Evolutionary conservation across 805 yeast species (phyloP).

Genomic region (Ogataea methanolica): DNA sequence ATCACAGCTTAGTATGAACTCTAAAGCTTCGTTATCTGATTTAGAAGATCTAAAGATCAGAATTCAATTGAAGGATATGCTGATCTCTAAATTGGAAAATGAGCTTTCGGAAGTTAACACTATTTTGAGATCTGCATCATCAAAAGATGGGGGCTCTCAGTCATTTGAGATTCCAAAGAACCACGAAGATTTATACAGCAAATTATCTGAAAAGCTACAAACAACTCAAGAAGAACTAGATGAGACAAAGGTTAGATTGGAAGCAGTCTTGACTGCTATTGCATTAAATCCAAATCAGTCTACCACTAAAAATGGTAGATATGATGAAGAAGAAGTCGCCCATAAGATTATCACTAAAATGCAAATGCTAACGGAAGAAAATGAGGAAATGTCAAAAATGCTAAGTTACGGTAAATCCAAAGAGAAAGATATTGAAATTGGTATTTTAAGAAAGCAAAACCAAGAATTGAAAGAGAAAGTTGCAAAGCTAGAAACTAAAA

Average conservation of each 20-base stretch:
- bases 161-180: conserved; percentile 30
- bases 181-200: conserved; percentile 29
- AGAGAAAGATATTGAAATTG: conserved; percentile 64
- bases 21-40: conserved; percentile 9
- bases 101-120: conserved; percentile 38
- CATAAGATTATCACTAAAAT: conserved; percentile 66
- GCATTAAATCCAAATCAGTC: conserved; percentile 45
- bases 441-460: conserved; percentile 50
- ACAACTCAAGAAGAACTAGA: conserved; percentile 42
- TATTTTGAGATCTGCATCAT: conserved; percentile 40
- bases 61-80: conserved; percentile 50
- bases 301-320: conserved; percentile 51
- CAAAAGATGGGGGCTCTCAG: conserved; percentile 8
- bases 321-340: conserved; percentile 70
- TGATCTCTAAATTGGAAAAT: conserved; percentile 40
- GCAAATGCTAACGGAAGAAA: conserved; percentile 59
- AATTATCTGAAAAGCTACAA: conserved; percentile 25
- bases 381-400: conserved; percentile 64
- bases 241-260: conserved; percentile 60
- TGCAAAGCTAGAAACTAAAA: conserved; percentile 24
- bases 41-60: conserved; percentile 43
- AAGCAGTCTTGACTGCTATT: conserved; percentile 54
- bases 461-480: conserved; percentile 38
- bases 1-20: background rate
- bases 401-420: conserved; percentile 72